These are phyloP conservation scores for Claviceps paspali DNA, from an alignment of 2,329 filamentous ascomycete genomes.

Conservation along the genomic window DNA sequence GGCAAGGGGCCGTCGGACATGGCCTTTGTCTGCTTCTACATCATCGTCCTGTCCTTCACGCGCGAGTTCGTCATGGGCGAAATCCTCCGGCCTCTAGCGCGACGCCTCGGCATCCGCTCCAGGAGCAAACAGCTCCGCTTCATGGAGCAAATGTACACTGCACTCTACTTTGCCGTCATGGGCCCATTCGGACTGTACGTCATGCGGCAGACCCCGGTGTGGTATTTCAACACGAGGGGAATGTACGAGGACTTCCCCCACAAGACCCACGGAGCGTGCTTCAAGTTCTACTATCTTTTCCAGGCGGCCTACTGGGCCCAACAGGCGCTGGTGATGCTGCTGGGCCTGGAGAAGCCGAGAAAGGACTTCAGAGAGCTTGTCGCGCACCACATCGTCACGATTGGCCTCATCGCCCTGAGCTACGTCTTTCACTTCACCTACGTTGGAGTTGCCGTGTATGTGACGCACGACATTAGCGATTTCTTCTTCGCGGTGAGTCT, in stretches of 20 bases:
- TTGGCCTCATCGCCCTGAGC: conserved; percentile 68
- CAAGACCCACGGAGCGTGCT: conserved; percentile 56
- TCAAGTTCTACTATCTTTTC: conserved; percentile 95
- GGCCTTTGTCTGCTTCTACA: conserved; percentile 80
- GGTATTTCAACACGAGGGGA: conserved; percentile 84
- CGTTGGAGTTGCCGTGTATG: conserved; percentile 84
- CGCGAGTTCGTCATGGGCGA: conserved; percentile 95
- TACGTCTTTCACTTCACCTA: conserved; percentile 96
- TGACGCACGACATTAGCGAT: conserved; percentile 86
- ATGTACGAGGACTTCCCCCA: conserved; percentile 90
- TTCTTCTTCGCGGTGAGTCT: conserved; percentile 94
- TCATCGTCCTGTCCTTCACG: conserved; percentile 75
- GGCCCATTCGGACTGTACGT: conserved; percentile 78
- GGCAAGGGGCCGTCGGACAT: conserved; percentile 76
- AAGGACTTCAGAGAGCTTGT: conserved; percentile 94
- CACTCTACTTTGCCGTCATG: conserved; percentile 72
- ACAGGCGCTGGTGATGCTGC: conserved; percentile 73
- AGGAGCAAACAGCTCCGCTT: conserved; percentile 79
- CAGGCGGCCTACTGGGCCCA: conserved; percentile 93
- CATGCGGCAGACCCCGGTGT: conserved; percentile 80
- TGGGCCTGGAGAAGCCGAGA: conserved; percentile 80
- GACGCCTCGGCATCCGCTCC: too few relatives aligned
- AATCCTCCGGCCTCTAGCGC: conserved; percentile 58
- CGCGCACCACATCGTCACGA: conserved; percentile 77
- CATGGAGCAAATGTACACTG: conserved; percentile 94